Conservation (phyloP, 2,329 filamentous ascomycete genomes). For the Talaromyces sp. region DNA sequence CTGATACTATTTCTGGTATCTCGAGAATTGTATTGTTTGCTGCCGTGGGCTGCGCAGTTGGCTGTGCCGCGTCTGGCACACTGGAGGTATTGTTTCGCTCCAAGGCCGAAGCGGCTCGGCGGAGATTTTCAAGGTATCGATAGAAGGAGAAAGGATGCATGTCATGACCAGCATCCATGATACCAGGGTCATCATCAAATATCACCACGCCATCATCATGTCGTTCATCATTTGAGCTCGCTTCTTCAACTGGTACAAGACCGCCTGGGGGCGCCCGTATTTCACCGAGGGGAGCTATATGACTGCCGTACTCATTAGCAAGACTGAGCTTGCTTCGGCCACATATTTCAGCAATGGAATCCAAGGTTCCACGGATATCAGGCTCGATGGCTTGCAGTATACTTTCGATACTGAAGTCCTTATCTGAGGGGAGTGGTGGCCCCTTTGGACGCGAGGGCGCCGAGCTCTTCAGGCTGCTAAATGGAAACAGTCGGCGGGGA, state of each 20-base stretch:
- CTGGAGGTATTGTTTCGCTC: slow-evolving; percentile 13
- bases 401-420: slow-evolving; percentile 59
- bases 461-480: slow-evolving; percentile 25
- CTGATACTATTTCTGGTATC: slow-evolving; percentile 4
- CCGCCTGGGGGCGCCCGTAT: slow-evolving; percentile 47
- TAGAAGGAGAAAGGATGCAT: slow-evolving; percentile 40
- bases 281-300: slow-evolving; percentile 64
- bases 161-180: slow-evolving; percentile 37
- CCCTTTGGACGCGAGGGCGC: slow-evolving; percentile 23
- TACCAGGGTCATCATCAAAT: slow-evolving; percentile 43
- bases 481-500: slow-evolving; percentile 35
- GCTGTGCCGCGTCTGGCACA: slow-evolving; percentile 15
- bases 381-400: slow-evolving; percentile 61
- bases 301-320: slow-evolving; percentile 64
- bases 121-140: slow-evolving; percentile 40
- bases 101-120: slow-evolving; percentile 26
- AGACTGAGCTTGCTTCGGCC: slow-evolving; percentile 63
- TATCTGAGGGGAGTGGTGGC: slow-evolving; percentile 48
- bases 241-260: slow-evolving; percentile 49
- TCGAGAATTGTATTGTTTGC: neutral
- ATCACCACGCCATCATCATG: slow-evolving; percentile 41
- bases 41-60: slow-evolving; percentile 10
- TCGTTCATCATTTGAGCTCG: slow-evolving; percentile 41
- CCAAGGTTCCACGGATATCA: slow-evolving; percentile 60
- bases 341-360: slow-evolving; percentile 66